Base-by-base conservation (phyloP, 805 yeast species). In the Alloascoidea hylecoeti region DNA sequence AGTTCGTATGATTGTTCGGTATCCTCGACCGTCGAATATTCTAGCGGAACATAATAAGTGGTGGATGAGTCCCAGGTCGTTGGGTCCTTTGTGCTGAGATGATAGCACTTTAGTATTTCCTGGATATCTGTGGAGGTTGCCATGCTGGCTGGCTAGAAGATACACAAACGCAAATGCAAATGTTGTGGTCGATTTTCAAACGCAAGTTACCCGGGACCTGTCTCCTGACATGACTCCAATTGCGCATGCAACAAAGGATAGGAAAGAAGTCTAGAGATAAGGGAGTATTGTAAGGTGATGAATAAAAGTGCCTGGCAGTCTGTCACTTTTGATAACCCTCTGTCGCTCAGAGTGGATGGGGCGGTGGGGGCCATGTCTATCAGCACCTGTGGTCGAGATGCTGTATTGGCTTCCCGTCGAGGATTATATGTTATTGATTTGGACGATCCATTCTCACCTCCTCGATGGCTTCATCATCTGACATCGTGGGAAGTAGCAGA, bases 401-500 rank as follows among this genome's bases (percentile, higher is more conserved):
- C 86, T 4, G 97, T 84, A 2, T 58, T 92, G 18, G 98, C 97
- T 0, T 88, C 83, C 46, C 66, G 83, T 17, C 67, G 78, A 39
- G 98, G 98, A 0, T 64, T 92, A 12, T 82, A 77, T 54, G 75
- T 92, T 30, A 78, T 89, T n/a, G 97, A 92, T 57, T 58, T 92
- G 33, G 95, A 89, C 50, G 96, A 92, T 54, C 98, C 97, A 1
- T 89, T 84, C 57, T 74, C 89, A 0, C 86, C 94, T 1, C 98
- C 98, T 0, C 64, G 98, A 41, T 85, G 94, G 88, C 68, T 92
- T 13, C 94, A 78, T 39, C 96, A 92, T 51, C 67, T 76, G 27
- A 89, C 96, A 0, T 76, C 94, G 0, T 92, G 97, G 97, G 97
- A 92, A 55, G 98, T 92, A 2, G 96, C 98, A 0, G 96, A 89